Conservation (phyloP, 768 basidiomycete species). For the Boletus bicolor region DNA sequence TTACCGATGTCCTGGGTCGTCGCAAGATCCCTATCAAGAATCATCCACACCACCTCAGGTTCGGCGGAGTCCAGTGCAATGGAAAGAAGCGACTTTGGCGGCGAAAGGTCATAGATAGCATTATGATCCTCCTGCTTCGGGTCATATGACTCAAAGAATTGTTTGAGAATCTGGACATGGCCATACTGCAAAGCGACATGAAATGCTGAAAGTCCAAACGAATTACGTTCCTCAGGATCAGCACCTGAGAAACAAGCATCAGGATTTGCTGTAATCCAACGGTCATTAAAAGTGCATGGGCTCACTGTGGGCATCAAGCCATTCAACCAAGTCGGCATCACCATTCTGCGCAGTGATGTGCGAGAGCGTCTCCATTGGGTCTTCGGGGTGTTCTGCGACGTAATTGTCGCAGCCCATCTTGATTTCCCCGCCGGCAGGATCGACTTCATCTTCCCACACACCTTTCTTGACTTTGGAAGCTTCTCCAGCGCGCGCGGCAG, state of each 20-base stretch:
- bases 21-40: slow-evolving; percentile 58
- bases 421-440: slow-evolving; percentile 69
- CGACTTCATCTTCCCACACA: slow-evolving; percentile 67
- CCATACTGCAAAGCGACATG: slow-evolving; percentile 60
- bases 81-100: slow-evolving; percentile 45
- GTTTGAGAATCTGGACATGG: slow-evolving; percentile 48
- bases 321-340: slow-evolving; percentile 56
- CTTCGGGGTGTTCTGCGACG: slow-evolving; percentile 42
- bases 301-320: slow-evolving; percentile 73
- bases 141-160: slow-evolving; percentile 61
- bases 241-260: slow-evolving; percentile 47
- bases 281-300: slow-evolving; percentile 26
- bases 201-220: slow-evolving; percentile 56
- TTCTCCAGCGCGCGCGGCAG: slow-evolving; percentile 58
- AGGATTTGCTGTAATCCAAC: slow-evolving; percentile 18
- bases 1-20: slow-evolving; percentile 46
- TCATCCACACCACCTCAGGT: slow-evolving; percentile 61
- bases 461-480: slow-evolving; percentile 55
- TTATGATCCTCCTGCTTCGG: slow-evolving; percentile 50
- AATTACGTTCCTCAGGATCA: slow-evolving; percentile 68
- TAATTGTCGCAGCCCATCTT: slow-evolving; percentile 53
- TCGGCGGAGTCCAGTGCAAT: slow-evolving; percentile 59
- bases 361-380: slow-evolving; percentile 63
- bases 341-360: slow-evolving; percentile 62
- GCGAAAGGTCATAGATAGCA: slow-evolving; percentile 44